Evolutionary conservation across 352 stramenopile species (phyloP).

Genomic region (Pythium oligandrum): DNA sequence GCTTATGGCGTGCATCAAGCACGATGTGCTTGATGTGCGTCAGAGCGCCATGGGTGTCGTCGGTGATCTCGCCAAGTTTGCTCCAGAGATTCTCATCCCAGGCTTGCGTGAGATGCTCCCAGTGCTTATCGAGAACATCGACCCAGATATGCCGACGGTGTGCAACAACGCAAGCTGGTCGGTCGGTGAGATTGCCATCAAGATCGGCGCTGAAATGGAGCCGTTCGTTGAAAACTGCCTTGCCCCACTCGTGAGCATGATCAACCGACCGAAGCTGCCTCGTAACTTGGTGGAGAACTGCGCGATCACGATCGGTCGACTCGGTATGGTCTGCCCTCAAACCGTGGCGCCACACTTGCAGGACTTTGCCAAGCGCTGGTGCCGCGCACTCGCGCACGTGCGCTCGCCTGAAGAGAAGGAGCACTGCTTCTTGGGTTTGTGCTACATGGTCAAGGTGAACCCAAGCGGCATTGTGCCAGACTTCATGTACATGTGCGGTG

Average conservation of each 20-base stretch:
- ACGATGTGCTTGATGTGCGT: constrained; percentile 84
- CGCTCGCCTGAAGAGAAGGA: constrained; percentile 85
- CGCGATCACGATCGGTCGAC: constrained; percentile 85
- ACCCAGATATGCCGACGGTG: constrained; percentile 82
- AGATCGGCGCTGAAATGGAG: constrained; percentile 80
- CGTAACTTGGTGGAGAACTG: constrained; percentile 88
- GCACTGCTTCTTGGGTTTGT: constrained; percentile 86
- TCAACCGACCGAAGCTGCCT: constrained; percentile 82
- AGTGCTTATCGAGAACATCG: constrained; percentile 86
- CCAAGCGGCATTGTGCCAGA: constrained; percentile 83
- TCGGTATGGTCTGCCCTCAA: constrained; percentile 84
- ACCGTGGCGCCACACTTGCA: constrained; percentile 73
- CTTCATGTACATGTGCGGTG: constrained; percentile 89
- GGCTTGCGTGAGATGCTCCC: constrained; percentile 72
- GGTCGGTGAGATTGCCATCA: constrained; percentile 86
- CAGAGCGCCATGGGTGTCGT: constrained; percentile 89
- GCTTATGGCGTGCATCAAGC: constrained; percentile 81
- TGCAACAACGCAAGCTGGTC: constrained; percentile 93
- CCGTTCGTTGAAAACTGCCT: constrained; percentile 76
- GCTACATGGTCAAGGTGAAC: constrained; percentile 90
- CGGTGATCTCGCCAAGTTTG: constrained; percentile 86
- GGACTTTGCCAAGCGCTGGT: constrained; percentile 89
- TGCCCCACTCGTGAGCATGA: constrained; percentile 74
- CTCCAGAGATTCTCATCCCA: constrained; percentile 60
- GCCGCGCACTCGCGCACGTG: constrained; percentile 78